phyloP scores from a whole-genome alignment of 192 early-diverging fungal genomes.

The Entomortierella lignicola region DNA sequence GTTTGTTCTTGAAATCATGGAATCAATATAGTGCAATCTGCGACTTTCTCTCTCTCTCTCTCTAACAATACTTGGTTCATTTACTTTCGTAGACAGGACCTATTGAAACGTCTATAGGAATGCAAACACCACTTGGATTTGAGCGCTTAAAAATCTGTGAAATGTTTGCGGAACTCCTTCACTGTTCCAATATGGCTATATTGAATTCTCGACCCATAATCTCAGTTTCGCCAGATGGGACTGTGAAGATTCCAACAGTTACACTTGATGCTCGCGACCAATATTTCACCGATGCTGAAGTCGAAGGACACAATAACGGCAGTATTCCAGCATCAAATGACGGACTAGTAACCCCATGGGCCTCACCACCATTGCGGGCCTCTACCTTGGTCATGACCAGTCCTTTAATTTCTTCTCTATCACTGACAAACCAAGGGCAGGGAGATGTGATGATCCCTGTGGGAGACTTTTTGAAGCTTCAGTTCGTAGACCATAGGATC shows the following conservation, averaged over 20 bases:
- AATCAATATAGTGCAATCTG: not conserved
- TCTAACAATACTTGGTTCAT: not conserved
- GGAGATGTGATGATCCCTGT: constrained; percentile 62
- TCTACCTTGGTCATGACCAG: constrained; percentile 13
- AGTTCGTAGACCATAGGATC: constrained; percentile 73
- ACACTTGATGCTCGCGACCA: constrained; percentile 14
- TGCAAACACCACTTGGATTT: constrained; percentile 87
- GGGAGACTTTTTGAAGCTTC: constrained; percentile 79
- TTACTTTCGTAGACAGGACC: constrained; percentile 53
- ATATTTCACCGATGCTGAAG: not conserved
- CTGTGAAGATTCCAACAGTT: constrained; percentile 35
- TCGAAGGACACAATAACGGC: not conserved
- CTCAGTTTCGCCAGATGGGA: constrained; percentile 48
- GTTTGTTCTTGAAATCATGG: not conserved
- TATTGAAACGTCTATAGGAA: constrained; percentile 84
- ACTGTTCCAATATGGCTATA: constrained; percentile 88
- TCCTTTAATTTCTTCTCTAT: constrained; percentile 15
- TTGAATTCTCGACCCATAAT: constrained; percentile 65
- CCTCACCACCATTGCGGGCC: constrained; percentile 16
- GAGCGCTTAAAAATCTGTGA: constrained; percentile 97
- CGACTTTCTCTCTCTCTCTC: not conserved
- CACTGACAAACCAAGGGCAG: constrained; percentile 8
- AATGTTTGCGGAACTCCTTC: constrained; percentile 97
- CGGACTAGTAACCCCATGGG: constrained; percentile 2
- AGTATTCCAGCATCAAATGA: not conserved